phyloP scores from a whole-genome alignment of 805 yeast species.

The Zygotorulaspora florentina region DNA sequence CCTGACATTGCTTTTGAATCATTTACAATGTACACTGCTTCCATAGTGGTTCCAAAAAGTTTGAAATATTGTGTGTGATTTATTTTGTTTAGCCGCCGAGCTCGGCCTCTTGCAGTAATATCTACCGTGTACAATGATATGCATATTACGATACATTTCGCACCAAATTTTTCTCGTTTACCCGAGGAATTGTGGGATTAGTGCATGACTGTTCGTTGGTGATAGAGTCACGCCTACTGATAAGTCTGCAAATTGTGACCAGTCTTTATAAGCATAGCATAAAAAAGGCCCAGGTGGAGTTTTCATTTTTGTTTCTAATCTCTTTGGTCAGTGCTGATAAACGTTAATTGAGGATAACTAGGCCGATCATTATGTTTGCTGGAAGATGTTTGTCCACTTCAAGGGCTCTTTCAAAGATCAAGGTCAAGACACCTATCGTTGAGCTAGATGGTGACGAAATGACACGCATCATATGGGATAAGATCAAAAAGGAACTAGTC shows the following conservation, averaged over 20 bases:
- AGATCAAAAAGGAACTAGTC: constrained; percentile 64
- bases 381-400: constrained; percentile 30
- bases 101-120: neutral
- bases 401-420: constrained; percentile 47
- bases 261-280: too few species aligned
- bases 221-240: too few species aligned
- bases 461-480: constrained; percentile 81
- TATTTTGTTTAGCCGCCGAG: constrained; percentile 15
- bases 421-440: constrained; percentile 68
- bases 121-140: neutral
- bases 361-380: constrained; percentile 15
- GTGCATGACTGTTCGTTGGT: too few species aligned
- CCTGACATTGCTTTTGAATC: constrained; percentile 10
- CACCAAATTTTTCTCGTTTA: too few species aligned
- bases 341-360: neutral
- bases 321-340: too few species aligned
- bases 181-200: too few species aligned
- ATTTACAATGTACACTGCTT: constrained; percentile 5
- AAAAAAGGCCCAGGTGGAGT: too few species aligned
- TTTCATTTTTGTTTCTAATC: too few species aligned
- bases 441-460: constrained; percentile 83
- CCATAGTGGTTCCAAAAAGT: constrained; percentile 3
- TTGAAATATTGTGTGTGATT: neutral
- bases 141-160: neutral
- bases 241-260: too few species aligned